Percentiles rank a stretch among this genome's conserved stretches.
These are phyloP conservation scores for Proliferodiscus dingleyae DNA, from an alignment of 2,329 filamentous ascomycete species.

Conservation along the genomic window DNA sequence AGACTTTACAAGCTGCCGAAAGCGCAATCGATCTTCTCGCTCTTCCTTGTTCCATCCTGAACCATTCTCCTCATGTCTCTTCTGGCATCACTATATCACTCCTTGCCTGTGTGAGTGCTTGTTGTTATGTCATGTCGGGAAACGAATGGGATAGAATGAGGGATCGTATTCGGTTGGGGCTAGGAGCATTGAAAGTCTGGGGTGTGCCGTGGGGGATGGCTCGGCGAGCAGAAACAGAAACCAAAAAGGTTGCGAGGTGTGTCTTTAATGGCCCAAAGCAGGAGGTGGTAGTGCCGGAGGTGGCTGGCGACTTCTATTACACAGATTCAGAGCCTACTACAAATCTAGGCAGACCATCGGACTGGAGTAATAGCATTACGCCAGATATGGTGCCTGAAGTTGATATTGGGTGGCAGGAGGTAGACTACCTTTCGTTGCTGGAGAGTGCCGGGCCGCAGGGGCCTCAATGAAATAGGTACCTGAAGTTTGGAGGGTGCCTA, in stretches of 20 bases:
- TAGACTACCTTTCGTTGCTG: background rate
- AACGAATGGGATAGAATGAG: slow-evolving; percentile 39
- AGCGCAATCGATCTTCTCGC: slow-evolving; percentile 49
- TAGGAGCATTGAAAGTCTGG: slow-evolving; percentile 53
- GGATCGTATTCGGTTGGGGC: slow-evolving; percentile 53
- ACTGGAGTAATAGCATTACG: background rate
- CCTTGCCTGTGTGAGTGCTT: slow-evolving; percentile 57
- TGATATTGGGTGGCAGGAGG: background rate
- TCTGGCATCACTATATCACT: slow-evolving; percentile 51
- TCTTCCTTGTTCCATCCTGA: slow-evolving; percentile 48
- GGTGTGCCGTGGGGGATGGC: slow-evolving; percentile 54
- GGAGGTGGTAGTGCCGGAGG: slow-evolving; percentile 6
- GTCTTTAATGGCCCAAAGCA: slow-evolving; percentile 11
- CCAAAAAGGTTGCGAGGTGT: slow-evolving; percentile 18
- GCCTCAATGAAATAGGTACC: slow-evolving; percentile 1
- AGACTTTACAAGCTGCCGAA: slow-evolving; percentile 56
- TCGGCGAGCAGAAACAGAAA: slow-evolving; percentile 47
- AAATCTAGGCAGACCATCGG: background rate
- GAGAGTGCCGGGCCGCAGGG: slow-evolving; percentile 8
- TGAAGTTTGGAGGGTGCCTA: background rate
- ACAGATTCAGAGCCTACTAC: background rate
- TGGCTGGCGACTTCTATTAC: no score
- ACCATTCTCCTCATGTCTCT: slow-evolving; percentile 54
- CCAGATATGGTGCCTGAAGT: background rate
- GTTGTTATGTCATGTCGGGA: slow-evolving; percentile 43